Conservation (phyloP, 2,329 filamentous ascomycete genomes). For the Cladophialophora bantiana region DNA sequence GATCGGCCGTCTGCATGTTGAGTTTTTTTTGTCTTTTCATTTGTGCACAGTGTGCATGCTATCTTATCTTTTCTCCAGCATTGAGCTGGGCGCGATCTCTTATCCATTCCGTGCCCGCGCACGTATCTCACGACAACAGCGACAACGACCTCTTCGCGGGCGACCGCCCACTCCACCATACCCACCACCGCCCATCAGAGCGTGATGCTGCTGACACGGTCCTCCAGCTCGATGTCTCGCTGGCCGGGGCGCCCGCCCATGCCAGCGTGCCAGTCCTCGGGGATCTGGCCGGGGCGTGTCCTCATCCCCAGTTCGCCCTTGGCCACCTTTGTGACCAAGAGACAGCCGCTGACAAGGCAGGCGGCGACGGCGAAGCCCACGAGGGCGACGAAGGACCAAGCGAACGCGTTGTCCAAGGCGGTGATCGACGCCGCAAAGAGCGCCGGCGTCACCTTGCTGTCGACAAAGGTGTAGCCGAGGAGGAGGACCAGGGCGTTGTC, state of each 20-base stretch:
- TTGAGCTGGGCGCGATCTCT: slow-evolving; percentile 1
- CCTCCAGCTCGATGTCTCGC: slow-evolving; percentile 5
- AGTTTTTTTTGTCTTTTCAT: not conserved
- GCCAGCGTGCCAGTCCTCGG: slow-evolving; percentile 4
- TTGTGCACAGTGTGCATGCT: not conserved
- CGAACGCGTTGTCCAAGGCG: slow-evolving; percentile 2
- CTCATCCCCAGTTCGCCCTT: slow-evolving; percentile 9
- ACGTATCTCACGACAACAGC: not conserved
- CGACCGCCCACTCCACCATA: not conserved
- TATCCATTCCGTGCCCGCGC: not conserved
- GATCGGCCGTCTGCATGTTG: not conserved
- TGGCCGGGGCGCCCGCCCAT: not conserved
- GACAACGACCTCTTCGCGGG: not conserved
- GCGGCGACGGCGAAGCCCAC: slow-evolving; percentile 13
- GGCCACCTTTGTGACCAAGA: slow-evolving; percentile 19
- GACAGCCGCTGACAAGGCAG: not conserved
- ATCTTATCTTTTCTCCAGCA: not conserved
- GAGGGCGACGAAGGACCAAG: not conserved
- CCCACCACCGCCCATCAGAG: not conserved
- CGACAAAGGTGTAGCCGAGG: slow-evolving; percentile 31
- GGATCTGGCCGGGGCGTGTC: slow-evolving; percentile 11
- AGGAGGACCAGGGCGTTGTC: slow-evolving; percentile 31
- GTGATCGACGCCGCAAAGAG: not conserved
- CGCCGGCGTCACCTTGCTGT: slow-evolving; percentile 10
- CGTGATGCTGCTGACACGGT: slow-evolving; percentile 1